Conservation (phyloP, 345 rosid species). For the Linum trigynum region DNA sequence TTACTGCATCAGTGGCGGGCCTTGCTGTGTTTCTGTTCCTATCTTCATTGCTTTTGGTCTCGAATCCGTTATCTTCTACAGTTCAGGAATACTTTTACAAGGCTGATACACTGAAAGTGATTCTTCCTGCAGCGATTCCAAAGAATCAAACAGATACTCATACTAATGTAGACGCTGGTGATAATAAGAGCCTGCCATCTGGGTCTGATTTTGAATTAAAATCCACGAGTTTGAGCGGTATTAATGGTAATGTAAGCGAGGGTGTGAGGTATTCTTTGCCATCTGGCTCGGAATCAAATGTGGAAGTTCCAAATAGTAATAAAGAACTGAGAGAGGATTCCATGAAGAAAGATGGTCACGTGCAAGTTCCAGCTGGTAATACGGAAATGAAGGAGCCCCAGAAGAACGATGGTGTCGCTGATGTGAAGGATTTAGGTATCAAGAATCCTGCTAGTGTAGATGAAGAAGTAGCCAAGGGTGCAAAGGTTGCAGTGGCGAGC, state of each 20-base stretch:
- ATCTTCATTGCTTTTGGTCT: conserved; percentile 59
- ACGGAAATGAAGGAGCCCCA: neutral
- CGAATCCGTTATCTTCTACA: conserved; percentile 48
- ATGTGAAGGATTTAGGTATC: neutral
- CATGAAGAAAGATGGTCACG: neutral
- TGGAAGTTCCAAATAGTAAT: neutral
- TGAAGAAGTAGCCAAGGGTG: conserved; percentile 17
- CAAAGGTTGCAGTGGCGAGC: conserved; percentile 7
- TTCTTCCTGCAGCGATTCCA: conserved; percentile 20
- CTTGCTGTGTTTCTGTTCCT: conserved; percentile 52
- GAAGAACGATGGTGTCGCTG: conserved; percentile 14
- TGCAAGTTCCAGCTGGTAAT: neutral
- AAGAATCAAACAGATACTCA: conserved; percentile 13
- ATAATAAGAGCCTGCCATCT: conserved; percentile 16
- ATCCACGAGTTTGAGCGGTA: conserved; percentile 8
- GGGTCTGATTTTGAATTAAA: conserved; percentile 12
- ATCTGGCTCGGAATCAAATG: neutral
- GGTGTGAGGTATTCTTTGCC: neutral
- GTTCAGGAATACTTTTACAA: conserved; percentile 52
- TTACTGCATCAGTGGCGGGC: conserved; percentile 50
- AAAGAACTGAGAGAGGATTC: neutral
- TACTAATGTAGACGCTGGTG: conserved; percentile 13
- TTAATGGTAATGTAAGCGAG: conserved; percentile 14
- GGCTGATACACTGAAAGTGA: conserved; percentile 27
- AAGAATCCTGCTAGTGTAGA: neutral